A percentile compares a stretch with the other conserved stretches of the same genome.
Conservation (phyloP, 2,329 filamentous ascomycete species). For the Xylariaceae sp. region DNA sequence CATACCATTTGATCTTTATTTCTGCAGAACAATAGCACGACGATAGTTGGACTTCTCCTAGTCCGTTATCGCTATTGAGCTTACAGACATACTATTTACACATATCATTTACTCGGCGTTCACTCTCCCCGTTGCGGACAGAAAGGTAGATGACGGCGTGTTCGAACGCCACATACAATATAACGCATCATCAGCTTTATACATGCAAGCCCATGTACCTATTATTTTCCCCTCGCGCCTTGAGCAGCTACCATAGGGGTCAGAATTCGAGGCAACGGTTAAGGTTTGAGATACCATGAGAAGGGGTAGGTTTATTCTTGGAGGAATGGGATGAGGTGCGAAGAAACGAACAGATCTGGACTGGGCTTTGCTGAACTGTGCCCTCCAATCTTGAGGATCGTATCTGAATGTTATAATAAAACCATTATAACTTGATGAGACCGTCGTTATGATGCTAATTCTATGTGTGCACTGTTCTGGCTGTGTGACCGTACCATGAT, state of each 20-base stretch:
- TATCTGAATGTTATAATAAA: constrained; percentile 18
- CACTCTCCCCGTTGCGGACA: constrained; percentile 13
- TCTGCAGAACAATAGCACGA: constrained; percentile 14
- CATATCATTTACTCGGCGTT: constrained; percentile 29
- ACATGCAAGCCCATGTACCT: constrained; percentile 11
- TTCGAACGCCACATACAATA: constrained; percentile 14
- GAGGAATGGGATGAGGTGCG: not conserved
- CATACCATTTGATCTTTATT: constrained; percentile 25
- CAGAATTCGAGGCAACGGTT: not conserved
- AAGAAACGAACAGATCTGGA: constrained; percentile 1
- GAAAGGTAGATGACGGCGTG: constrained; percentile 16
- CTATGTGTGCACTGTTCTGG: not conserved
- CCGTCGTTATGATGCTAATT: not conserved
- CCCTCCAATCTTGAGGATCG: constrained; percentile 6
- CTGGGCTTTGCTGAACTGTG: constrained; percentile 4
- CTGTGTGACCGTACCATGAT: not conserved
- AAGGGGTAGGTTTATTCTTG: constrained; percentile 3
- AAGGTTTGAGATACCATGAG: not conserved
- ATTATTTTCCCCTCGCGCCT: too few species aligned
- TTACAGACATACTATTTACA: constrained; percentile 24
- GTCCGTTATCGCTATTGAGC: constrained; percentile 7
- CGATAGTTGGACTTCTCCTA: constrained; percentile 5
- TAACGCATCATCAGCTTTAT: constrained; percentile 8
- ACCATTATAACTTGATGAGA: constrained; percentile 10
- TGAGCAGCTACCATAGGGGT: constrained; percentile 11